Evolutionary conservation across 148 eudicot species (phyloP), one percentile per base, ranked within the genome.

Genomic region (Fallopia convolvulus): DNA sequence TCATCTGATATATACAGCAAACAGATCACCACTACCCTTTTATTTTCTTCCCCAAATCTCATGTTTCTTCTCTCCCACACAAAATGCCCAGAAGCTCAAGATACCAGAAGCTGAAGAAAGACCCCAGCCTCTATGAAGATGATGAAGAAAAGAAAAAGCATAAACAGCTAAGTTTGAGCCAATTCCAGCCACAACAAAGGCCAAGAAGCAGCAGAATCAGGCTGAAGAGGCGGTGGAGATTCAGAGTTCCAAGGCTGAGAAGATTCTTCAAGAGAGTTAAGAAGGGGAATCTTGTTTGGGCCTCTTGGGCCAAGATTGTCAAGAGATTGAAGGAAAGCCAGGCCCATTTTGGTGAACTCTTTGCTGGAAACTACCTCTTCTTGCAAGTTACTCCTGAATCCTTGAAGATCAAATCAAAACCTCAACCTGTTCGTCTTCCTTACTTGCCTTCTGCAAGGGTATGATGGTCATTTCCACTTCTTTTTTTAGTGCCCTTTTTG

Each of bases 321-420:
- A 87, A 80, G 81, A 87, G 97, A 40, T 80, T 93, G 55, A 93
- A 81, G 81, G 93, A 91, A 12, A 85, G 94, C 74, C 90, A 84
- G 68, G 42, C 87, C 15, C 98, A 93, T 65, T 91, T 93, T 80
- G 98, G 94, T 46, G 97, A 93, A 48, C 82, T 91, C 15, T 93
- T 93, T 82, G 89, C 91, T 75, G 98, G 98, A 32, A 93, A 89
- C 79, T 91, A 93, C 79, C 32, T 93, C 83, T 90, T 93, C 84
- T 76, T 87, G 93, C 98, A 93, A 79, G 91, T 90, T 36, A 79
- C 86, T 50, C 97, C 98, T 52, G 79, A 86, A 20, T 80, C 93
- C 32, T 80, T 87, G 70, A 84, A 78, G 76, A 33, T 46, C 46
- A 39, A 17, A 39, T 3, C 72, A 36, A 15, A 68, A 39, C 20